Evolutionary conservation across 139 green algal genomes (phyloP), one percentile per base, ranked within the genome.

Genomic region (Chlamydomonas sp.): DNA sequence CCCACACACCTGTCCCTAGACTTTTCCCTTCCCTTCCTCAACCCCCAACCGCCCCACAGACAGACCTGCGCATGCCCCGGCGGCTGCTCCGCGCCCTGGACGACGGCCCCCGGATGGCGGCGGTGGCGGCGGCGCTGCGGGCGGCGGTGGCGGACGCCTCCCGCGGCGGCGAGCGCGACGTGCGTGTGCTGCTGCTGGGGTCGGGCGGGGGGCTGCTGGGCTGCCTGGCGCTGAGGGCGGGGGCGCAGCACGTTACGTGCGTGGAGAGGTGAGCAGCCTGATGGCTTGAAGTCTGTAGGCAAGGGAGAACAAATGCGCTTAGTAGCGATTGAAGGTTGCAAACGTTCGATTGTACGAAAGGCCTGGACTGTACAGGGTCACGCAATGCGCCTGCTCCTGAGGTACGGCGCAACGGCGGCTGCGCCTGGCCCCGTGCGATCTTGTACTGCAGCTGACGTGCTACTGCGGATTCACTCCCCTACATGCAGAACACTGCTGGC

Each of bases 201-300:
- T 75, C 60, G 5, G 81, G 80, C 8, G 76, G 64, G 15, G 90
- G 90, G 4, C 61, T 91, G 72, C 31, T 92, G 83, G 77, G 77
- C 4, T 60, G 97, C 88, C 85, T 92, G 79, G 94, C 94, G 6
- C 91, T 98, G 77, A 74, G 89, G 10, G 93, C 94, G 18, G 96
- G 96, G 12, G 96, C 96, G 1, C 63, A 79, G 14, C 96, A 98
- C 87, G 96, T 97, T 6, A 97, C 95, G 1, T 91, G 86, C 1
- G 91, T 91, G 57, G 95, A 98, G 49, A 63, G 69, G 69, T 85
- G 16, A 12, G 71, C n/a, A 63, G 5, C 63, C 7, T 5, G 5
- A 15, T n/a, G 76, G 61, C 15, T 2, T 77, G 17, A 75, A 14
- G 6, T 57, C 5, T 64, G 20, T 74, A 49, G 31, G 31, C 31